These are phyloP conservation scores for Solanum verrucosum DNA, from an alignment of 257 asterid genomes.

Conservation along the genomic window DNA sequence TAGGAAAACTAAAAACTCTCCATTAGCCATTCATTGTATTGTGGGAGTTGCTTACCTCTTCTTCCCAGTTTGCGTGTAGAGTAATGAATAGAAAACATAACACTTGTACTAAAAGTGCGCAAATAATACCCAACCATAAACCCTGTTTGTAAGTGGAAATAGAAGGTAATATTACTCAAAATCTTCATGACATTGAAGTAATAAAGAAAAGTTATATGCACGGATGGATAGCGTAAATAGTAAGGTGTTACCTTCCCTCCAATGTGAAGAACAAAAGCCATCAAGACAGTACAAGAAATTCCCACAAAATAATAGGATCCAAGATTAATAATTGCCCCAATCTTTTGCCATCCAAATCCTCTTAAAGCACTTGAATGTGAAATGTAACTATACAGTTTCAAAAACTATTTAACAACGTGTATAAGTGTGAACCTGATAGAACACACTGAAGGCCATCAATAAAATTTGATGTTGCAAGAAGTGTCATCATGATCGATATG, in stretches of 20 bases:
- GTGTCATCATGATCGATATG: slow-evolving; percentile 57
- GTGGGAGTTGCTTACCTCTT: slow-evolving; percentile 33
- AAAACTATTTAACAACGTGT: not conserved
- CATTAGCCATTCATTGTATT: not conserved
- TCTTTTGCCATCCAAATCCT: slow-evolving; percentile 70
- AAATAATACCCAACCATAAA: slow-evolving; percentile 59
- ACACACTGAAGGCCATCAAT: slow-evolving; percentile 76
- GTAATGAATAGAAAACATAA: slow-evolving; percentile 25
- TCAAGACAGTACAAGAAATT: slow-evolving; percentile 45
- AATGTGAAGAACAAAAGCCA: slow-evolving; percentile 46
- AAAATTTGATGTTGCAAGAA: slow-evolving; percentile 61
- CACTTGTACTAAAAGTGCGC: slow-evolving; percentile 56
- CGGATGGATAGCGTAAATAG: not conserved
- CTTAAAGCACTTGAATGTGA: slow-evolving; percentile 42
- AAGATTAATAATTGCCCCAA: slow-evolving; percentile 63
- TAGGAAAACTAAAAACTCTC: not conserved
- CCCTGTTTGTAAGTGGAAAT: no score
- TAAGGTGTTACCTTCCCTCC: not conserved
- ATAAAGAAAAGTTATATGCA: not conserved
- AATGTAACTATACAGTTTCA: not conserved
- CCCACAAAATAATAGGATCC: slow-evolving; percentile 85
- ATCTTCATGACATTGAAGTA: no score
- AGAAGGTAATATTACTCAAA: no score
- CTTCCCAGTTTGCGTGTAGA: slow-evolving; percentile 38
- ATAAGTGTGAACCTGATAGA: slow-evolving; percentile 45